These are phyloP conservation scores for Bullera alba DNA, from an alignment of 768 basidiomycete genomes.

Conservation along the genomic window DNA sequence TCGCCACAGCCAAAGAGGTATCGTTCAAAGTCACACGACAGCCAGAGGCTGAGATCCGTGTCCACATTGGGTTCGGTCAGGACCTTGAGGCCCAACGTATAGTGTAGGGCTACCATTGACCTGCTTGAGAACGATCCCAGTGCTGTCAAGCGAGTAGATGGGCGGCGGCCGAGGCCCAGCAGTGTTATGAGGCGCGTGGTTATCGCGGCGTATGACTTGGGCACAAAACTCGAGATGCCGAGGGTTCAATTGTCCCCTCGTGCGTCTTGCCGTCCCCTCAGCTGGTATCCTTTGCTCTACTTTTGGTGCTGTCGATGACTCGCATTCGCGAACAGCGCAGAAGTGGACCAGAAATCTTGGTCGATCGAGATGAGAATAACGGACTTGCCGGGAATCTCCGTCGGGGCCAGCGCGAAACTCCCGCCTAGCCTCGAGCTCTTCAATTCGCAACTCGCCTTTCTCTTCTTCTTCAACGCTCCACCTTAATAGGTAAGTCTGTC, in stretches of 20 bases:
- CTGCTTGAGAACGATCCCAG: neutral
- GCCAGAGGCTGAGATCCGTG: constrained; percentile 68
- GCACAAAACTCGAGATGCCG: too few species aligned
- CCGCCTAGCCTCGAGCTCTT: neutral
- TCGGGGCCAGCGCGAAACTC: neutral
- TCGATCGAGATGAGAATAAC: neutral
- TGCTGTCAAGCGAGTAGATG: neutral
- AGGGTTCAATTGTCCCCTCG: too few species aligned
- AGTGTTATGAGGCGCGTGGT: neutral
- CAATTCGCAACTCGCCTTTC: neutral
- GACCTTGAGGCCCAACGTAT: constrained; percentile 36
- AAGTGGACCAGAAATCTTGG: neutral
- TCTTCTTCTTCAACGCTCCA: constrained; percentile 10
- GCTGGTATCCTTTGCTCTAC: too few species aligned
- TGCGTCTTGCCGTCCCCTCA: too few species aligned
- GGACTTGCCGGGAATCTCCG: neutral
- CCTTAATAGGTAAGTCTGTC: constrained; percentile 26
- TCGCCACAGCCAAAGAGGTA: constrained; percentile 87
- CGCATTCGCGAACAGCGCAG: too few species aligned
- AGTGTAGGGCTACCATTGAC: constrained; percentile 3
- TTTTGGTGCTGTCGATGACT: neutral
- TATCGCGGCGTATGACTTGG: neutral
- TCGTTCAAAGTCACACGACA: constrained; percentile 69
- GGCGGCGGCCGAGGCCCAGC: neutral
- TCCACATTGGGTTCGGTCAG: constrained; percentile 51